These are phyloP conservation scores for Poa pratensis DNA, from an alignment of 176 grass and related monocot species.

Conservation along the genomic window DNA sequence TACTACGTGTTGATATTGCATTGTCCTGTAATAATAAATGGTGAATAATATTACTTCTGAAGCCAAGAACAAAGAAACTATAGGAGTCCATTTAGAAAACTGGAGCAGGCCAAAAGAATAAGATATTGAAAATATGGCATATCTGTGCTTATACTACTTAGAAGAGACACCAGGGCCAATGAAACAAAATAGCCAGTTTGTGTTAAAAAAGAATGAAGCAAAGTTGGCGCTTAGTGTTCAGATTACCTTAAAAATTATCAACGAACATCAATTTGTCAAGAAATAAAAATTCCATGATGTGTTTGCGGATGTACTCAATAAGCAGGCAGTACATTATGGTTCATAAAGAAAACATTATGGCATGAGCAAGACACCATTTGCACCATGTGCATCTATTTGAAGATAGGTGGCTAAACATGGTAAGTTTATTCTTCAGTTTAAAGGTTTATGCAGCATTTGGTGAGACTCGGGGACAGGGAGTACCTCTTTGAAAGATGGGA, in stretches of 20 bases:
- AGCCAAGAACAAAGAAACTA: slow-evolving; percentile 1
- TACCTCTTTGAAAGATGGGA: slow-evolving; percentile 92
- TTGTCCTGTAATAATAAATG: slow-evolving; percentile 71
- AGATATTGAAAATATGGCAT: slow-evolving; percentile 25
- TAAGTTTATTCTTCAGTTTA: not conserved
- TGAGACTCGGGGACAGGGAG: not conserved
- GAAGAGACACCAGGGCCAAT: not conserved
- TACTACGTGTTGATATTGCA: slow-evolving; percentile 52
- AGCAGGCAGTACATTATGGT: not conserved
- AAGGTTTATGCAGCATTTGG: not conserved
- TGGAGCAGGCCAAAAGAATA: not conserved
- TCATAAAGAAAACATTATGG: slow-evolving; percentile 5
- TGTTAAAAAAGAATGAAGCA: not conserved
- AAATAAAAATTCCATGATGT: not conserved
- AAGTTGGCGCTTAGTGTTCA: not conserved
- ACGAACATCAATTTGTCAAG: not conserved
- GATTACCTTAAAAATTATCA: not conserved
- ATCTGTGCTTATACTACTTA: slow-evolving; percentile 2
- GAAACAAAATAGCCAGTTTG: not conserved
- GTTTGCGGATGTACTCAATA: slow-evolving; percentile 26
- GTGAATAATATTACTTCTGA: not conserved
- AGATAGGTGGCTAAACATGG: not conserved
- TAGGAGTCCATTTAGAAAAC: slow-evolving; percentile 20
- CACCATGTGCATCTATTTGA: not conserved
- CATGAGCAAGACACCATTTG: not conserved